Base-by-base conservation (phyloP, 345 rosid species). In the Gynandropsis gynandra region DNA sequence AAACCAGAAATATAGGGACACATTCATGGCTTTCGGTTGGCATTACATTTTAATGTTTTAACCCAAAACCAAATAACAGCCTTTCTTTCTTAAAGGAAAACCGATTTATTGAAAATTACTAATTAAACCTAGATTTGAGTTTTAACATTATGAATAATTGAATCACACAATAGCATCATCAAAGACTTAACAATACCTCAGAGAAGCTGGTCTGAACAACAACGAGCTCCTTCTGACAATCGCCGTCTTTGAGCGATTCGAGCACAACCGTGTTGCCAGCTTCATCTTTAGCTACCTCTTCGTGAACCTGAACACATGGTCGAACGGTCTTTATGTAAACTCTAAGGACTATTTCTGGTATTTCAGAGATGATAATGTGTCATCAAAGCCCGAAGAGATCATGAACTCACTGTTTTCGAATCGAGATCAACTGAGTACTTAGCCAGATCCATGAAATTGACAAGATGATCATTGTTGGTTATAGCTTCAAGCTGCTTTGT, bases 241-340 rank as follows among this genome's bases (percentile, higher is more conserved):
- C 96, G 37, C 98, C 98, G 64, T 92, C 98, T 70, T 92, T 92
- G 16, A 97, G 82, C 7, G 98, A 87, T 76, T 92, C 98, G 33
- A 92, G 86, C 61, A 92, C 84, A 82, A 92, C 56, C 85, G 95
- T 65, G 88, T 65, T 3, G 84, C 74, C 58, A 92, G 85, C 74
- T 82, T 87, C 69, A 92, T 69, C 71, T 92, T 92, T 33, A 89
- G 98, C 68, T 92, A 97, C 79, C 82, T 92, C 83, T 92, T 87
- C 35, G 98, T 87, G 53, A 92, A 85, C 72, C 97, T 79, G 72
- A 92, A 92, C 47, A 85, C 95, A 80, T 92, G 93, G 37, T 97
- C 98, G 64, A 76, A 87, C 88, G 39, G 89, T 92, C 72, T 85
- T 83, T 41, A 77, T 75, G 64, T 92, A 97, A 75, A 87, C 66